Percentiles rank a stretch among this genome's conserved stretches.
phyloP scores from a whole-genome alignment of 129 eudicot genomes.

The Apium graveolens region DNA sequence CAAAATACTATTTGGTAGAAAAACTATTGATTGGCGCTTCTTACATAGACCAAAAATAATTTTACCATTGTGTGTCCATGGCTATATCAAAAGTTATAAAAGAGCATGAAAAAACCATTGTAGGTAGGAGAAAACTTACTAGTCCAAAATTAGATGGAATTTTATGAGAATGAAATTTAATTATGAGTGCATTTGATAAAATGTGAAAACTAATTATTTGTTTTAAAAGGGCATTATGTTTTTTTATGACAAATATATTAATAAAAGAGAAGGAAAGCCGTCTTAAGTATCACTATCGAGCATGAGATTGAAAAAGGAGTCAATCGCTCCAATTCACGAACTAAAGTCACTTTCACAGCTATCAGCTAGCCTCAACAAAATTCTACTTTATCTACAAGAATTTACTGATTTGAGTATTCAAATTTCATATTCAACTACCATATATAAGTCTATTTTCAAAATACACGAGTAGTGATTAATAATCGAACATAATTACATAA shows the following conservation, averaged over 20 bases:
- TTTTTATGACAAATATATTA: neutral
- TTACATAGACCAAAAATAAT: neutral
- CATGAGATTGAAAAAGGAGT: neutral
- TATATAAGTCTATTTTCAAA: neutral
- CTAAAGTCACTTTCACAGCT: neutral
- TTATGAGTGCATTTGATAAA: neutral
- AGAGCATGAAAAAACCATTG: too few species aligned
- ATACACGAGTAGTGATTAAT: neutral
- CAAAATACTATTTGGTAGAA: neutral
- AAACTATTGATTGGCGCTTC: neutral
- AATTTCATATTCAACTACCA: neutral
- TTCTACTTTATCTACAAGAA: neutral
- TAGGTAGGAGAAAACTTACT: neutral
- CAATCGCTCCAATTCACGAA: neutral
- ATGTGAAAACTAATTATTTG: neutral
- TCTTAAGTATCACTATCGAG: neutral
- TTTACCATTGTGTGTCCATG: neutral
- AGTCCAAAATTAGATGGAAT: neutral
- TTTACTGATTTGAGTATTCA: neutral
- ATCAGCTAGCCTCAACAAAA: neutral
- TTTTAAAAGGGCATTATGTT: neutral
- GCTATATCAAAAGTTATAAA: neutral
- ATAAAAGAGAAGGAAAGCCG: neutral
- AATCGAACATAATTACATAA: neutral
- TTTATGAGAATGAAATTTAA: neutral